Percentiles rank a stretch among this genome's conserved stretches.
phyloP scores from a whole-genome alignment of 148 eudicot species.

The Polygonum maritimum region DNA sequence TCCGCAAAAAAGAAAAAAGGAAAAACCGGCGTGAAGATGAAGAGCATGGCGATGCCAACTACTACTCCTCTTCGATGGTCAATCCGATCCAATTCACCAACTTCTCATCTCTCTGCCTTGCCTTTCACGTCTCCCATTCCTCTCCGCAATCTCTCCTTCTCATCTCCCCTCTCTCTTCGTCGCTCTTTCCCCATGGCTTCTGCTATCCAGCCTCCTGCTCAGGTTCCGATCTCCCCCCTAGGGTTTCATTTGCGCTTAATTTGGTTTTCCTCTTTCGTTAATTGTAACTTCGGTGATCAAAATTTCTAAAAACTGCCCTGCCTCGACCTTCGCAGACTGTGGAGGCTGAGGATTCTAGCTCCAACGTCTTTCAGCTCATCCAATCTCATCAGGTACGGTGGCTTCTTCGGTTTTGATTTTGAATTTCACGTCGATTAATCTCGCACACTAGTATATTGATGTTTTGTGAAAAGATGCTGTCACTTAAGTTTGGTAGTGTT shows the following conservation, averaged over 20 bases:
- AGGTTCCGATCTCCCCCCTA: conserved; percentile 18
- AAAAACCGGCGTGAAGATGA: conserved; percentile 13
- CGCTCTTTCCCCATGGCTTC: conserved; percentile 32
- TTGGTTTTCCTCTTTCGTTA: neutral
- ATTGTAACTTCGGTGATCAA: neutral
- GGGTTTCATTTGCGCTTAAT: conserved; percentile 7
- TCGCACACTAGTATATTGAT: neutral
- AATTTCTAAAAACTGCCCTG: neutral
- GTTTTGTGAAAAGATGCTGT: neutral
- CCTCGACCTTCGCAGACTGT: conserved; percentile 22
- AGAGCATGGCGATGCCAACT: conserved; percentile 16
- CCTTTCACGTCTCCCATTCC: neutral
- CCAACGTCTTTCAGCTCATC: conserved; percentile 45
- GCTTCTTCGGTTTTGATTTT: neutral
- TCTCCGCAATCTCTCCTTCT: conserved; percentile 2
- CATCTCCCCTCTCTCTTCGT: conserved; percentile 13
- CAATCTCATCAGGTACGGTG: conserved; percentile 73
- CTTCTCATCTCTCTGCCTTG: neutral
- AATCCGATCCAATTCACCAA: conserved; percentile 11
- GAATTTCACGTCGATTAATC: neutral
- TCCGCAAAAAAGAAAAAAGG: neutral
- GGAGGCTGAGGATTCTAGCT: conserved; percentile 29
- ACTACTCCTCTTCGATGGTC: conserved; percentile 23
- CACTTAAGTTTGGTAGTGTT: neutral
- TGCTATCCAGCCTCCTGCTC: conserved; percentile 23